Base-by-base conservation (phyloP, 805 yeast genomes). In the Saccharomyces jurei region DNA sequence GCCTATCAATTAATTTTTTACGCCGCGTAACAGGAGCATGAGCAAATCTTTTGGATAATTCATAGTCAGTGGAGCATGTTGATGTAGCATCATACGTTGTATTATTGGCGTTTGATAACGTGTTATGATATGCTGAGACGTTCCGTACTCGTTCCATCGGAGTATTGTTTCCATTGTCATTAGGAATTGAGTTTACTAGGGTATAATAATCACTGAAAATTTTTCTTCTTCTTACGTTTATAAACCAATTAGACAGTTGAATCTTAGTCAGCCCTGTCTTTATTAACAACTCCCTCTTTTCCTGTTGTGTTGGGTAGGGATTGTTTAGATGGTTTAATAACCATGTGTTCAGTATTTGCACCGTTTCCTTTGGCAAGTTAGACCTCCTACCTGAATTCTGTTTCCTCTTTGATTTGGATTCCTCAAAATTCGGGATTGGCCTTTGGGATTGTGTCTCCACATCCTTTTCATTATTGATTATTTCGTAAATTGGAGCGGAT, bases 171-270 rank as follows among this genome's bases (percentile, higher is more conserved):
- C 25, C 25, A 11, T 36, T 36, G 11, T 36, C 44, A 17, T 21
- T 36, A 21, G 44, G 44, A 17, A 36, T 17, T 17, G 44, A 36
- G 44, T 36, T 36, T n/a, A 36, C 44, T 17, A 36, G 22, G 21
- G 62, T 64, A 46, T 66, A 66, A 52, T 68, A 67, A 30, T 70
- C 72, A 49, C 62, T 63, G 47, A 69, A 70, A 5, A 88, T 79
- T 64, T 86, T 82, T 60, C 96, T 75, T 63, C 96, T 77, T 62
- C 96, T 79, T 17, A 92, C 95, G 66, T 88, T 88, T 65, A 88
- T 89, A 64, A 88, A 88, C 96, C 96, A 88, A 66, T 88, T 89
- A 60, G 87, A 79, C 57, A 88, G 77, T 69, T 88, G 96, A 57
- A 86, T 89, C 69, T 85, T 82, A 58, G 88, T 86, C 65, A 88